Evolutionary conservation across 345 rosid genomes (phyloP), one percentile per base, ranked within the genome.

Genomic region (Linum lewisii): DNA sequence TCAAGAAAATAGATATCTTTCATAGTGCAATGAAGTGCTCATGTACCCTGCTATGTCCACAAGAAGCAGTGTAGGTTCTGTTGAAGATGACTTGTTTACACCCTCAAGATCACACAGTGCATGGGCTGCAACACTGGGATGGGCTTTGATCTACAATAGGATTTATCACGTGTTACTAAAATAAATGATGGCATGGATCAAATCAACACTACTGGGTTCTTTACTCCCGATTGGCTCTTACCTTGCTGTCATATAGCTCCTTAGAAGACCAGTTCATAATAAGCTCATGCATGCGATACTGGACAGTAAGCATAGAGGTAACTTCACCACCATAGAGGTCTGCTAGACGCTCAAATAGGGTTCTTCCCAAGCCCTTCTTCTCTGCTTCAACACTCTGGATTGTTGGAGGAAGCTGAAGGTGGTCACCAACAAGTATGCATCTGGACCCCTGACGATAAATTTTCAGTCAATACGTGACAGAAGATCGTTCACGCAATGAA

Each of bases 341-440:
- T 5, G 91, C 84, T 21, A 92, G 76, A 59, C 99, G 91, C 66
- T 92, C 97, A 75, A 92, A 92, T 57, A 92, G 97, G 49, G 99
- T 92, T 72, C 79, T 76, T 72, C 97, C 99, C 55, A 92, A 70
- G 21, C 99, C 99, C 73, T 85, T 86, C 79, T 75, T 86, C 77
- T 89, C 97, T 62, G 99, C 99, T 78, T 85, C 97, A 63, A 78
- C 82, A 62, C 97, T 86, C 69, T 88, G 99, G 67, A 89, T 73
- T 24, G 97, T 92, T 10, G 99, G 99, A 26, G 97, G 97, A 68
- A 92, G 95, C 70, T 92, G 97, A 63, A 89, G 95, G 82, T 92
- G 97, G 64, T 92, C 97, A 57, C 99, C 99, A 0, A 87, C 84
- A 69, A 92, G 95, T 78, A 89, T 81, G 61, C 99, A 89, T 73